A percentile compares a stretch with the other conserved stretches of the same genome.
These are phyloP conservation scores for Terfezia boudieri DNA, from an alignment of 495 filamentous ascomycete species.

Conservation along the genomic window DNA sequence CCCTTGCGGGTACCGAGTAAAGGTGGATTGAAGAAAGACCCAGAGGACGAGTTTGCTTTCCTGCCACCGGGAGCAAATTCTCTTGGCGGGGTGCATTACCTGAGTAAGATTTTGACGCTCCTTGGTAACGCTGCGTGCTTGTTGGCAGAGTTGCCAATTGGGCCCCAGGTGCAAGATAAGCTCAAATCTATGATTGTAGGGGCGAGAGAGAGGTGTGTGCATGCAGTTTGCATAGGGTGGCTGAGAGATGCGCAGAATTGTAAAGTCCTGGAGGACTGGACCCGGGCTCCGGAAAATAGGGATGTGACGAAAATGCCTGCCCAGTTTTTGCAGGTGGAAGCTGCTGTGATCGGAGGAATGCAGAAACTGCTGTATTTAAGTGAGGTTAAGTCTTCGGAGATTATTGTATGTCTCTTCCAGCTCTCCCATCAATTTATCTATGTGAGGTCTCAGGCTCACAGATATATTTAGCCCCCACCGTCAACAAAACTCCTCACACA, in stretches of 20 bases:
- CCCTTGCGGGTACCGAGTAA: conserved; percentile 1
- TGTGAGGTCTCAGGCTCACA: too few relatives aligned
- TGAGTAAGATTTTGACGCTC: conserved; percentile 54
- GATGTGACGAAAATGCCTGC: conserved; percentile 82
- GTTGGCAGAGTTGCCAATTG: conserved; percentile 42
- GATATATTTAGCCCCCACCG: conserved; percentile 31
- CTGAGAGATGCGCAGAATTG: conserved; percentile 68
- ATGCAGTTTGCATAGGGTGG: conserved; percentile 68
- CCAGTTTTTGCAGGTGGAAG: conserved; percentile 60
- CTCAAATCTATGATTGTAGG: conserved; percentile 47
- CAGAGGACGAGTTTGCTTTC: conserved; percentile 89
- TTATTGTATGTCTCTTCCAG: not conserved
- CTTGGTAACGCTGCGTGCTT: conserved; percentile 70
- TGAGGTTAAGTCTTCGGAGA: conserved; percentile 35
- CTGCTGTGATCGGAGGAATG: conserved; percentile 51
- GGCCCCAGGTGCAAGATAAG: conserved; percentile 37
- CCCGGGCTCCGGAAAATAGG: conserved; percentile 45
- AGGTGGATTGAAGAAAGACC: conserved; percentile 7
- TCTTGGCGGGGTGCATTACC: conserved; percentile 65
- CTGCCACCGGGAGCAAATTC: conserved; percentile 89
- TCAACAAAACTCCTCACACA: conserved; percentile 62
- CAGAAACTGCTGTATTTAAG: conserved; percentile 87
- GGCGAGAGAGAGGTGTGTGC: conserved; percentile 63
- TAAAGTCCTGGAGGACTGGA: conserved; percentile 84
- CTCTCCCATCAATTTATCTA: not conserved